Percentiles rank a stretch among this genome's conserved stretches.
Conservation (phyloP, 306 rosid genomes). For the Gastrolobium bilobum region DNA sequence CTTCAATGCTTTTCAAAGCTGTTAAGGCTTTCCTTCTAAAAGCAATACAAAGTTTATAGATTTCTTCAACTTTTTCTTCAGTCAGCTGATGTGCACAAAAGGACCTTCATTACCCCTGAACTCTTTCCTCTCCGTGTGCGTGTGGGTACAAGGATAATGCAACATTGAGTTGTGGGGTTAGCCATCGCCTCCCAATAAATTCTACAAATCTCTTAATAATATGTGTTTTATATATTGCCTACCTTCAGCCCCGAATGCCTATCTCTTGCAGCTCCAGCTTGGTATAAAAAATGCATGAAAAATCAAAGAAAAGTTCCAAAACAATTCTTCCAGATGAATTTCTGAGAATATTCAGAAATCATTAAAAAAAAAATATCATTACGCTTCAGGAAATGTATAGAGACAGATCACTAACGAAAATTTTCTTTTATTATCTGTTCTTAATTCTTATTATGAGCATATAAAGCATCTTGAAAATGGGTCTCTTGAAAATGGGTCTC, state of each 20-base stretch:
- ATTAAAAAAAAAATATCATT: background rate
- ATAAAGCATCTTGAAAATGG: conserved; percentile 25
- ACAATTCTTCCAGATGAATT: conserved; percentile 21
- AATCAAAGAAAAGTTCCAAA: background rate
- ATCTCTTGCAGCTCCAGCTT: background rate
- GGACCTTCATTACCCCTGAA: background rate
- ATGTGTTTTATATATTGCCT: background rate
- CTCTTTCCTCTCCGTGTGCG: background rate
- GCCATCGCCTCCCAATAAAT: conserved; percentile 16
- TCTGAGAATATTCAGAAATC: conserved; percentile 1
- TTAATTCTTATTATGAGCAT: conserved; percentile 27
- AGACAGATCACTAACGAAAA: conserved; percentile 7
- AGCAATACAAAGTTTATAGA: conserved; percentile 5
- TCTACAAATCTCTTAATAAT: conserved; percentile 18
- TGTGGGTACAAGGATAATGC: background rate
- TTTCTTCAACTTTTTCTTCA: conserved; percentile 28
- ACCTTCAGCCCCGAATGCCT: background rate
- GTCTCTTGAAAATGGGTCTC: conserved; percentile 18
- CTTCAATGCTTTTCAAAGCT: conserved; percentile 23
- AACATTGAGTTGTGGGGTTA: conserved; percentile 17
- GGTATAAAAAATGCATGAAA: conserved; percentile 21
- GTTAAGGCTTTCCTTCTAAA: conserved; percentile 8
- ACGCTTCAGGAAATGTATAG: conserved; percentile 20
- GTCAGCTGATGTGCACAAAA: conserved; percentile 17
- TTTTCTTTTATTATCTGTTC: background rate